These are phyloP conservation scores for Acacia confusa DNA, from an alignment of 306 rosid genomes.

Conservation along the genomic window DNA sequence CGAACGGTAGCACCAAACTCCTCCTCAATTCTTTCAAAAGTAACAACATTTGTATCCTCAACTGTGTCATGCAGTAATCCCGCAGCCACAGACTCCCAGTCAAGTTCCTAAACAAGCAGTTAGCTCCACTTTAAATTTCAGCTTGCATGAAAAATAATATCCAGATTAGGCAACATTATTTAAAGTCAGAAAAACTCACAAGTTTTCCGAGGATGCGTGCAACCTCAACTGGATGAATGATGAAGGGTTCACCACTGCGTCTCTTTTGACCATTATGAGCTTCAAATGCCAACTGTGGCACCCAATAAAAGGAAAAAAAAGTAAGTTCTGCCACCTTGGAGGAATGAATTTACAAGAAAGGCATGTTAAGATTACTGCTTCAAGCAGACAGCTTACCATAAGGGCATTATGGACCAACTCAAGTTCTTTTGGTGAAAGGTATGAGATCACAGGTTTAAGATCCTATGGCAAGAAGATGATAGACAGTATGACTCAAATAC, in stretches of 20 bases:
- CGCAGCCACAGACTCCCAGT: conserved; percentile 98
- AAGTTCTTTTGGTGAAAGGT: conserved; percentile 76
- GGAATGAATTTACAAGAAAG: conserved; percentile 29
- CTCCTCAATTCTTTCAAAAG: conserved; percentile 88
- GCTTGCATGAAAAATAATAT: conserved; percentile 27
- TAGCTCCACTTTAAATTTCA: conserved; percentile 26
- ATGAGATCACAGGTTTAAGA: conserved; percentile 82
- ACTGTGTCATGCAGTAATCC: conserved; percentile 98
- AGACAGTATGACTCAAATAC: conserved; percentile 32
- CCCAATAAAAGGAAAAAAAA: conserved; percentile 17
- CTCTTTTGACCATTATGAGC: conserved; percentile 99
- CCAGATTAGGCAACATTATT: conserved; percentile 15
- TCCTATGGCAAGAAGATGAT: conserved; percentile 58
- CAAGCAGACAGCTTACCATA: conserved; percentile 58
- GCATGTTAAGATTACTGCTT: conserved; percentile 29
- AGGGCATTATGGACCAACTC: conserved; percentile 87
- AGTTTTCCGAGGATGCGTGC: conserved; percentile 96
- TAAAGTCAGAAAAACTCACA: conserved; percentile 53
- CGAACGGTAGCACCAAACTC: conserved; percentile 92
- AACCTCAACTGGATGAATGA: conserved; percentile 99
- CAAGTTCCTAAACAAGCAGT: conserved; percentile 70
- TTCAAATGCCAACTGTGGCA: conserved; percentile 82
- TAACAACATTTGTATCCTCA: conserved; percentile 89
- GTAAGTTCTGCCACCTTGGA: conserved; percentile 21
- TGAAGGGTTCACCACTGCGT: conserved; percentile 99